These are phyloP conservation scores for Lichenothelia convexa DNA, from an alignment of 495 filamentous ascomycete species.

Conservation along the genomic window DNA sequence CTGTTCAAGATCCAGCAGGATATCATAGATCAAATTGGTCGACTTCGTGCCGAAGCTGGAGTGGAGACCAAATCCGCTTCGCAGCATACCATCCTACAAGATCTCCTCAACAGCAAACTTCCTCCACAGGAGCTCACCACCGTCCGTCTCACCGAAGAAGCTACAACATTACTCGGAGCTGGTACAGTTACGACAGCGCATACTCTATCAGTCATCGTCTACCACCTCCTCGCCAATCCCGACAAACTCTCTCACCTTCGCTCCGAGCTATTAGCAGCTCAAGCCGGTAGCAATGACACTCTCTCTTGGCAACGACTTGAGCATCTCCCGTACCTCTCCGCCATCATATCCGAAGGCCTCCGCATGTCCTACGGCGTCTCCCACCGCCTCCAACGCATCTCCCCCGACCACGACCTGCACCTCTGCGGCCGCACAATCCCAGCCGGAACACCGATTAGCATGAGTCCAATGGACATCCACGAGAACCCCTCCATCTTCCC, in stretches of 20 bases:
- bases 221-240: constrained; percentile 11
- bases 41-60: not conserved
- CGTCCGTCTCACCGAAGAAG: constrained; percentile 11
- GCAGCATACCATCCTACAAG: not conserved
- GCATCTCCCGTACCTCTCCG: constrained; percentile 31
- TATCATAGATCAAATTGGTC: not conserved
- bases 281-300: not conserved
- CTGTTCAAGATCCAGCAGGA: constrained; percentile 1
- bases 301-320: constrained; percentile 27
- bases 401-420: not conserved
- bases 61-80: not conserved
- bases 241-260: constrained; percentile 3
- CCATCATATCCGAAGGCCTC: constrained; percentile 28
- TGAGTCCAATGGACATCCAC: constrained; percentile 6
- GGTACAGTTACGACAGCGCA: constrained; percentile 9
- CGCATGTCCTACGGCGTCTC: constrained; percentile 19
- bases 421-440: constrained; percentile 3
- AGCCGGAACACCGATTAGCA: constrained; percentile 5
- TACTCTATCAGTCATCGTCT: constrained; percentile 6
- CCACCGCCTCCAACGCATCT: constrained; percentile 5
- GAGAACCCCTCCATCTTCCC: constrained; percentile 5
- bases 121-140: constrained; percentile 8
- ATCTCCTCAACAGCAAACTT: constrained; percentile 3
- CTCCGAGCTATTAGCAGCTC: constrained; percentile 2
- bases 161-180: constrained; percentile 8